phyloP scores from a whole-genome alignment of 345 rosid genomes.

The Dimocarpus longan region DNA sequence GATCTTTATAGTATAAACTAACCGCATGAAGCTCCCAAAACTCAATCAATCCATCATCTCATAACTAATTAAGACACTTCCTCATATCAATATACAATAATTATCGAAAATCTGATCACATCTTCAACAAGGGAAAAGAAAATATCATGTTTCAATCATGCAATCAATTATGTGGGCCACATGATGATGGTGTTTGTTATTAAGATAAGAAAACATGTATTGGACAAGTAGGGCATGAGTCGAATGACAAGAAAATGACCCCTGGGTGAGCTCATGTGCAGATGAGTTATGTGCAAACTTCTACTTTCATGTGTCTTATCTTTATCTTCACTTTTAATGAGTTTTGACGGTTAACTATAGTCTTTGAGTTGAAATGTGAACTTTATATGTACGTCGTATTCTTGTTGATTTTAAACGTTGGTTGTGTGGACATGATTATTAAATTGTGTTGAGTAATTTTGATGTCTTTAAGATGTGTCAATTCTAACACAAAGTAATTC shows the following conservation, averaged over 20 bases:
- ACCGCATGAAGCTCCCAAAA: neutral
- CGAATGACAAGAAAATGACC: slow-evolving; percentile 13
- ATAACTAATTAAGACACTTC: neutral
- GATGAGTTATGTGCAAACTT: neutral
- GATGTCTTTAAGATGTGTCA: neutral
- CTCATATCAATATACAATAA: neutral
- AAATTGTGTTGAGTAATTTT: neutral
- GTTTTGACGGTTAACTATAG: neutral
- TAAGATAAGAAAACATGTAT: slow-evolving; percentile 2
- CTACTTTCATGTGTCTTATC: neutral
- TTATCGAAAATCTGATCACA: neutral
- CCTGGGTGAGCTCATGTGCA: neutral
- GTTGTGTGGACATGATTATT: too few species aligned
- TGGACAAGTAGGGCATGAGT: slow-evolving; percentile 13
- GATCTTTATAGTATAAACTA: too few species aligned
- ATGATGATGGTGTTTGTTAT: neutral
- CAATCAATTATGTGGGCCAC: slow-evolving; percentile 14
- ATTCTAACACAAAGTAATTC: too few species aligned
- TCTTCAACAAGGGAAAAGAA: neutral
- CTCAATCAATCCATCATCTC: neutral
- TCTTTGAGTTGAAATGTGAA: neutral
- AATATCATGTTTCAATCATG: neutral
- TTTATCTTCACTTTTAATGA: neutral
- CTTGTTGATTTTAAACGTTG: neutral
- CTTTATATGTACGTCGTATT: neutral